Conservation (phyloP, 768 basidiomycete species). For the Termitomyces sp. region DNA sequence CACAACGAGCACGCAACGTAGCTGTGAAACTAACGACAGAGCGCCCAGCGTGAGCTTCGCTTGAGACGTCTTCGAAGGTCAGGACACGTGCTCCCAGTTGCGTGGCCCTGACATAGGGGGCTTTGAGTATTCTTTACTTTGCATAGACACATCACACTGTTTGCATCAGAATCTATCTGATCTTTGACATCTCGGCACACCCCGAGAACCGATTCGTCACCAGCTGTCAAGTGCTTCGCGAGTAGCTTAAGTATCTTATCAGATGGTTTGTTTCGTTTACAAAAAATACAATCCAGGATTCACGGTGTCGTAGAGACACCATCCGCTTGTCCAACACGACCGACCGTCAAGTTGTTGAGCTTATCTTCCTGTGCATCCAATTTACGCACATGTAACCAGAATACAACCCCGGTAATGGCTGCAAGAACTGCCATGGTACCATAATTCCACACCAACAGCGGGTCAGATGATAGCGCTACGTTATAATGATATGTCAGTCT, state of each 20-base stretch:
- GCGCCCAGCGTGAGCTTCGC: not conserved
- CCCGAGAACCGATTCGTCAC: not conserved
- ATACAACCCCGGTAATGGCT: slow-evolving; percentile 42
- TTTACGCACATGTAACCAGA: slow-evolving; percentile 49
- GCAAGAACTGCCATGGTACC: slow-evolving; percentile 52
- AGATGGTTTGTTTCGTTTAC: not conserved
- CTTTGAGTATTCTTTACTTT: not conserved
- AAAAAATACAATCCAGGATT: not conserved
- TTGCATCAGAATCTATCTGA: not conserved
- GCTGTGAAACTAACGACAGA: not conserved
- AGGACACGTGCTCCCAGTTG: not conserved
- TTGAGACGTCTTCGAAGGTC: not conserved
- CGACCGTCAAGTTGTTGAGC: slow-evolving; percentile 48
- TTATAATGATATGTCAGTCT: not conserved
- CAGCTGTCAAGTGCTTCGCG: too few relatives aligned
- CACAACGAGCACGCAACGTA: not conserved
- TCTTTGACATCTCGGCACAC: not conserved
- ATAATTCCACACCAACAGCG: slow-evolving; percentile 75
- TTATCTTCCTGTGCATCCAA: slow-evolving; percentile 61
- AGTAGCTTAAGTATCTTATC: too few relatives aligned
- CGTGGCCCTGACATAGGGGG: not conserved
- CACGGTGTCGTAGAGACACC: not conserved
- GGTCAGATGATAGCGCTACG: slow-evolving; percentile 61
- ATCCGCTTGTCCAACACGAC: slow-evolving; percentile 19
- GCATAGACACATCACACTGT: not conserved